These are phyloP conservation scores for Colletotrichum orchidophilum DNA, from an alignment of 2,329 filamentous ascomycete genomes.

Conservation along the genomic window DNA sequence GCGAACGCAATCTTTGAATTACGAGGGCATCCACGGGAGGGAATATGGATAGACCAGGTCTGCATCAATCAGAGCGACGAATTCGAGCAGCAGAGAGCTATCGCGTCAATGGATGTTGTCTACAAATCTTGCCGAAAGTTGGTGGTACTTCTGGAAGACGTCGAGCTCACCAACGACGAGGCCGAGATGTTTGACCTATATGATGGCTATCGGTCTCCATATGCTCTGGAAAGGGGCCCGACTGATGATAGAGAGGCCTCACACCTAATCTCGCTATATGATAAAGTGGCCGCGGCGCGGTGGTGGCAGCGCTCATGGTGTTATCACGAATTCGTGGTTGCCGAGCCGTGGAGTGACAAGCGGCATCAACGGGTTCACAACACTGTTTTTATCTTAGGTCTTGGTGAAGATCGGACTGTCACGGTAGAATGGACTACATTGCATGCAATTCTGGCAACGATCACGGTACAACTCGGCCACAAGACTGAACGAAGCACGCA, in stretches of 20 bases:
- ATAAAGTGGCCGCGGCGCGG: slow-evolving; percentile 16
- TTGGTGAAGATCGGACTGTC: neutral
- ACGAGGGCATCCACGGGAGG: slow-evolving; percentile 1
- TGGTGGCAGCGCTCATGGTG: slow-evolving; percentile 28
- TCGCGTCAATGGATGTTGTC: slow-evolving; percentile 18
- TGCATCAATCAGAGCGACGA: slow-evolving; percentile 51
- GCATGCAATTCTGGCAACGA: neutral
- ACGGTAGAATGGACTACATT: neutral
- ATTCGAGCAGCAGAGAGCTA: slow-evolving; percentile 37
- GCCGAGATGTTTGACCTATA: neutral
- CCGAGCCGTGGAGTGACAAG: slow-evolving; percentile 18
- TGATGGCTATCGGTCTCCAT: neutral
- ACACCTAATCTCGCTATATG: neutral
- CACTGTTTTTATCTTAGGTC: slow-evolving; percentile 12
- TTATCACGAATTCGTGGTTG: slow-evolving; percentile 22
- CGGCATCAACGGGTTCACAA: slow-evolving; percentile 6
- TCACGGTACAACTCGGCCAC: neutral
- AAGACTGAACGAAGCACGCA: neutral
- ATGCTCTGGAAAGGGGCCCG: neutral
- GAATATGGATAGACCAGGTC: slow-evolving; percentile 49
- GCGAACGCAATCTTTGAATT: neutral
- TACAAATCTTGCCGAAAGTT: slow-evolving; percentile 15
- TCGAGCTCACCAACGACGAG: slow-evolving; percentile 5
- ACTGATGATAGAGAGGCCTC: neutral
- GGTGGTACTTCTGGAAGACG: slow-evolving; percentile 19